These are phyloP conservation scores for Trichoderma arundinaceum DNA, from an alignment of 2,329 filamentous ascomycete genomes.

Conservation along the genomic window DNA sequence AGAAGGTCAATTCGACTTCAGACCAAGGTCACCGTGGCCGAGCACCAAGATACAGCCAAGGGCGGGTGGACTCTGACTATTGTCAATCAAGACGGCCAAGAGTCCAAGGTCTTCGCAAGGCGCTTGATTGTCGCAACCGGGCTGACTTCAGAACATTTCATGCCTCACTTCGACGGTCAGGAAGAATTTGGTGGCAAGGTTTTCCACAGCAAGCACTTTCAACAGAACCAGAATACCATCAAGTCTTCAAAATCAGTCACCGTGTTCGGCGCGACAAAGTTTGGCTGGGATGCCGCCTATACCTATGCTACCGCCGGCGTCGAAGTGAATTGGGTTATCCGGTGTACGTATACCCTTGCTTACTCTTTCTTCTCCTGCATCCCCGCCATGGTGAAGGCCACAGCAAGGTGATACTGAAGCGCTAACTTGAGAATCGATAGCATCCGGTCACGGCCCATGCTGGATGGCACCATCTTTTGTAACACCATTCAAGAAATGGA, in stretches of 20 bases:
- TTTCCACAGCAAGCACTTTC: constrained; percentile 58
- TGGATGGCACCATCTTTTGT: constrained; percentile 67
- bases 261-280: constrained; percentile 68
- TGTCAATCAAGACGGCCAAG: constrained; percentile 31
- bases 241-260: constrained; percentile 52
- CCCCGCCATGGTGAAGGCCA: too few relatives aligned
- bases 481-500: constrained; percentile 69
- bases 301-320: constrained; percentile 61
- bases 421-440: constrained; percentile 34
- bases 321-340: constrained; percentile 65
- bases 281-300: constrained; percentile 69
- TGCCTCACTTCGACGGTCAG: constrained; percentile 55
- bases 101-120: constrained; percentile 46
- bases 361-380: background rate
- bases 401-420: background rate
- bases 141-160: constrained; percentile 54
- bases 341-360: constrained; percentile 44
- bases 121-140: constrained; percentile 63
- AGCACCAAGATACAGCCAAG: constrained; percentile 46
- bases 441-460: constrained; percentile 61
- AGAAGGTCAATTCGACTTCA: constrained; percentile 48
- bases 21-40: constrained; percentile 50
- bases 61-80: constrained; percentile 53
- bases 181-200: constrained; percentile 53
- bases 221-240: constrained; percentile 48